Evolutionary conservation across 257 asterid genomes (phyloP), one percentile per base, ranked within the genome.

Genomic region (Solanum ossicruentum): DNA sequence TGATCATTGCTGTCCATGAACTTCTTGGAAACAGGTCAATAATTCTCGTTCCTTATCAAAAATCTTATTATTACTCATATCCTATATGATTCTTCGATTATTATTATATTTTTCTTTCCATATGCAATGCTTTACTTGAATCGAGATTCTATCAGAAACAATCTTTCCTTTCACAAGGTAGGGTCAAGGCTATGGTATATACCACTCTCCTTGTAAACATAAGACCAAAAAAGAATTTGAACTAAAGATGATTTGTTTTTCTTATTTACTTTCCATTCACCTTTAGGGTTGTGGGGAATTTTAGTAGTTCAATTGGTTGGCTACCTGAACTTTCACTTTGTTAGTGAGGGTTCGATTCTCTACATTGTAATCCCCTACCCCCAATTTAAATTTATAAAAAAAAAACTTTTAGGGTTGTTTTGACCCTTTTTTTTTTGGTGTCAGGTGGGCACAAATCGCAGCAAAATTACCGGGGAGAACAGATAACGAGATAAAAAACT

Each of bases 401-500:
- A 32, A 32, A 32, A 32, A 32, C 2, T 13, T 23, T 20, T 67
- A 28, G 17, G 51, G 54, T 45, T 69, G 51, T 57, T 69, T 28
- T 81, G 56, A 7, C 18, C 67, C 71, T 2, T 78, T 13, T 7
- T 12, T 45, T 13, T 11, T n/a, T n/a, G n/a, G 73, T 60, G 83
- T 81, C 90, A 95, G 99, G 89, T 94, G 99, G 99, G 97, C 99
- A 66, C 97, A 94, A 87, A 94, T 95, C 47, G 98, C 99, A 43
- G 87, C 94, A 52, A 96, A 93, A 17, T 84, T 95, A 57, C 98
- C 95, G 0, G 98, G 98, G 45, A 94, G 98, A 91, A 95, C 98
- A 60, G 98, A 95, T 39, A 95, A 95, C n/a, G 98, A 94, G 92
- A 93, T 95, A 26, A 95, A 95, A 88, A 95, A 95, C 77, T 93